Percentiles rank a stretch among this genome's conserved stretches.
phyloP scores from a whole-genome alignment of 129 eudicot genomes.

The Flaveria bidentis region DNA sequence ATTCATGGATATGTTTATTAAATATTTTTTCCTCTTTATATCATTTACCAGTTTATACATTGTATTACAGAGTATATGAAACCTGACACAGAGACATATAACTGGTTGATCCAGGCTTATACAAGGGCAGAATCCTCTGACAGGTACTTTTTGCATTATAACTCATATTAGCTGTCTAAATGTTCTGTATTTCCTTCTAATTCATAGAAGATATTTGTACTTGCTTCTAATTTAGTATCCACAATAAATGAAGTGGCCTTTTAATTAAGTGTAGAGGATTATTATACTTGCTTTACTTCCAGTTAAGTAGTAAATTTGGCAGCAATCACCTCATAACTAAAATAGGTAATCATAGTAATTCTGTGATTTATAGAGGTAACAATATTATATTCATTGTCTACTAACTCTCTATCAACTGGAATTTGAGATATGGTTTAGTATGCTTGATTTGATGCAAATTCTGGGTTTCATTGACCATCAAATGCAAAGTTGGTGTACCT shows the following conservation, averaged over 20 bases:
- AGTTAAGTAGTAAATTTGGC: not conserved
- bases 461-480: not conserved
- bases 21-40: not conserved
- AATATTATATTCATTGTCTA: not conserved
- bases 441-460: not conserved
- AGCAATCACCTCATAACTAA: not conserved
- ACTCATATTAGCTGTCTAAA: not conserved
- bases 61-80: conserved; percentile 76
- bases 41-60: conserved; percentile 25
- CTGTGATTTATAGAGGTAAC: not conserved
- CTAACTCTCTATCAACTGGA: not conserved
- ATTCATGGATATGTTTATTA: not conserved
- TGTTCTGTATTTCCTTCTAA: not conserved
- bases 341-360: not conserved
- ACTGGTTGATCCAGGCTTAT: conserved; percentile 96
- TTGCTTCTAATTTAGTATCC: not conserved
- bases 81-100: conserved; percentile 97
- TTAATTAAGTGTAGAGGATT: not conserved
- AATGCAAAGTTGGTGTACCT: not conserved
- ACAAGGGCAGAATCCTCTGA: conserved; percentile 94
- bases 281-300: not conserved
- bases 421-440: not conserved
- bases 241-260: no score
- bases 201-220: not conserved
- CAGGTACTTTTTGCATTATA: conserved; percentile 48